Evolutionary conservation across 1,139 yeast genomes (phyloP).

Genomic region (Tardiomyces depauwii): DNA sequence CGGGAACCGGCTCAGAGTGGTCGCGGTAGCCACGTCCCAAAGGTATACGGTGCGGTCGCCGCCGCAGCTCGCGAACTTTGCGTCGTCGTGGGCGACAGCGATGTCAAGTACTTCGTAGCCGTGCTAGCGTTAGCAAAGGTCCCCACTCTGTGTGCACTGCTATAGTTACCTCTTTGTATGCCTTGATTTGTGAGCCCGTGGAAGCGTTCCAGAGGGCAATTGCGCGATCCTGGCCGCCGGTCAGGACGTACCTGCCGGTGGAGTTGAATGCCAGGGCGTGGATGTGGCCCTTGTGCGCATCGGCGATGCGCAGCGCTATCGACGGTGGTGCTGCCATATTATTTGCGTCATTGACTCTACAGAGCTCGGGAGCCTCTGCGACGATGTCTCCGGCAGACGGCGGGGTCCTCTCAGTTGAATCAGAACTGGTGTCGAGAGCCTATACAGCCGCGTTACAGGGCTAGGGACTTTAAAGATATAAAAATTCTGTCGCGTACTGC

Average conservation of each 20-base stretch:
- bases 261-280: constrained; percentile 21
- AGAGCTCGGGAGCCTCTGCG: too few relatives aligned
- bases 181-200: constrained; percentile 15
- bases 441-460: too few relatives aligned
- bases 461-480: too few relatives aligned
- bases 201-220: constrained; percentile 23
- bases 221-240: constrained; percentile 25
- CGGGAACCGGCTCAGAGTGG: constrained; percentile 16
- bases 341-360: too few relatives aligned
- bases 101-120: constrained; percentile 25
- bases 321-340: not conserved
- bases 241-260: constrained; percentile 21
- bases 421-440: too few relatives aligned
- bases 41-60: constrained; percentile 26
- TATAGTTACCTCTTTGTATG: constrained; percentile 11
- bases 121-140: constrained; percentile 14
- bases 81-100: constrained; percentile 20
- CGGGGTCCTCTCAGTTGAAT: too few relatives aligned
- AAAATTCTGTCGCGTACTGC: too few relatives aligned
- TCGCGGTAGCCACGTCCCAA: constrained; percentile 26
- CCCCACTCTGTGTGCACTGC: too few relatives aligned
- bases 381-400: too few relatives aligned
- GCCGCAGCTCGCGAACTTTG: constrained; percentile 26
- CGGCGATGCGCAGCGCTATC: not conserved
- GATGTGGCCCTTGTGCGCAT: constrained; percentile 19